Evolutionary conservation across 2,329 filamentous ascomycete species (phyloP), one percentile per base, ranked within the genome.

Genomic region (Fusarium pseudonygamai): DNA sequence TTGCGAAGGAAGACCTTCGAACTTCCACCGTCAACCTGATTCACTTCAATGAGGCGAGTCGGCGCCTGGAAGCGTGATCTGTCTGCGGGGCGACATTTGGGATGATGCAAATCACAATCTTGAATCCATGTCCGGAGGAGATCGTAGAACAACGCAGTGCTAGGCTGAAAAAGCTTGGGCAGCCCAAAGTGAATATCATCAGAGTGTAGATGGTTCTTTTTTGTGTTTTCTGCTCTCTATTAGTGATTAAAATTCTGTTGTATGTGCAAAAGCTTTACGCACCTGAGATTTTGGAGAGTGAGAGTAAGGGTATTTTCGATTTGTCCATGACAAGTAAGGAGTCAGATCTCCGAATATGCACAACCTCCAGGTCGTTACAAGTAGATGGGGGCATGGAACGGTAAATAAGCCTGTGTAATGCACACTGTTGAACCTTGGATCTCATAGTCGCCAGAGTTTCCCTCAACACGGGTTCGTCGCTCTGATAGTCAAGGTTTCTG

Each of bases 31-130:
- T 28, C 18, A 3, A 7, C 7, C 2, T 37, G 14, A 3, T 37
- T 30, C 5, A 73, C 61, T 28, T 70, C 60, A 3, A 73, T 66
- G 5, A 73, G 34, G 26, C 71, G 55, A 10, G 71, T 73, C 0
- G 71, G 71, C 6, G 42, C 45, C 15, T 53, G 58, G 12, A 18
- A 4, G 28, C 14, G 7, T 20, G n/a, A 40, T 26, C 20, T 53
- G 3, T 30, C 34, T 11, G 6, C 15, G 2, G 16, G 49, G 6
- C 9, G 34, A 24, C 71, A 73, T 47, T n/a, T 55, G 1, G 36
- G n/a, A 30, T 72, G 64, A 4, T 61, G 43, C 1, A 8, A 12
- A 36, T 73, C 61, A 26, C 73, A 74, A 32, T 71, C 64, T 14
- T 59, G 22, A 8, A 73, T 30, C 73, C 72, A 74, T 16, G 34